A percentile compares a stretch with the other conserved stretches of the same genome.
Evolutionary conservation across 2,329 filamentous ascomycete genomes (phyloP).

Genomic region (Sclerotiophoma versabilis): DNA sequence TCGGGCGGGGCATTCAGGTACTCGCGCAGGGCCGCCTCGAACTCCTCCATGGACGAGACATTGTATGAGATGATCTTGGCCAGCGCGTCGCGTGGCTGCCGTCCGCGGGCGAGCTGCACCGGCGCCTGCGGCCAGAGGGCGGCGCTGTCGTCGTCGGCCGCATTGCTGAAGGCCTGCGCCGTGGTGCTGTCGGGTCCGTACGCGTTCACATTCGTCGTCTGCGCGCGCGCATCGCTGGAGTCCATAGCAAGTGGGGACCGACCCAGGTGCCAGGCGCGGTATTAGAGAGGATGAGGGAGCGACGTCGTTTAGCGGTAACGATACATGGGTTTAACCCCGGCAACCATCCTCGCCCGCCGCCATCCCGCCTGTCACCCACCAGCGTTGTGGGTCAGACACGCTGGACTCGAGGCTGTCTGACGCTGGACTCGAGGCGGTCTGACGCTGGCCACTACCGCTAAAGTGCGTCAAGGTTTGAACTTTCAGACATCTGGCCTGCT

Average conservation of each 20-base stretch:
- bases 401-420: not conserved
- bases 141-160: slow-evolving; percentile 21
- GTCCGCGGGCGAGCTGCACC: slow-evolving; percentile 46
- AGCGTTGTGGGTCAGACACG: slow-evolving; percentile 6
- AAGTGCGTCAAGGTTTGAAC: not conserved
- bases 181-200: not conserved
- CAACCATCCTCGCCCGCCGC: not conserved
- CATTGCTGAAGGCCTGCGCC: slow-evolving; percentile 7
- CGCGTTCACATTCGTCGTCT: slow-evolving; percentile 6
- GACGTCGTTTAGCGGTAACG: slow-evolving; percentile 13
- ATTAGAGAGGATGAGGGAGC: slow-evolving; percentile 19
- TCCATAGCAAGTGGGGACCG: slow-evolving; percentile 34
- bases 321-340: not conserved
- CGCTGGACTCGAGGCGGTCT: too few relatives aligned
- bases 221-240: slow-evolving; percentile 23
- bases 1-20: slow-evolving; percentile 45
- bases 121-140: slow-evolving; percentile 31
- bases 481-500: not conserved
- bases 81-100: slow-evolving; percentile 47
- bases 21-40: slow-evolving; percentile 46
- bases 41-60: slow-evolving; percentile 45
- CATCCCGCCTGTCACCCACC: slow-evolving; percentile 12
- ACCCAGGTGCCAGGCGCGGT: slow-evolving; percentile 18
- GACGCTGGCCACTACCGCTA: not conserved
- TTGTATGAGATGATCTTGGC: slow-evolving; percentile 41